phyloP scores from a whole-genome alignment of 495 filamentous ascomycete species.

The Diplogelasinospora grovesii region DNA sequence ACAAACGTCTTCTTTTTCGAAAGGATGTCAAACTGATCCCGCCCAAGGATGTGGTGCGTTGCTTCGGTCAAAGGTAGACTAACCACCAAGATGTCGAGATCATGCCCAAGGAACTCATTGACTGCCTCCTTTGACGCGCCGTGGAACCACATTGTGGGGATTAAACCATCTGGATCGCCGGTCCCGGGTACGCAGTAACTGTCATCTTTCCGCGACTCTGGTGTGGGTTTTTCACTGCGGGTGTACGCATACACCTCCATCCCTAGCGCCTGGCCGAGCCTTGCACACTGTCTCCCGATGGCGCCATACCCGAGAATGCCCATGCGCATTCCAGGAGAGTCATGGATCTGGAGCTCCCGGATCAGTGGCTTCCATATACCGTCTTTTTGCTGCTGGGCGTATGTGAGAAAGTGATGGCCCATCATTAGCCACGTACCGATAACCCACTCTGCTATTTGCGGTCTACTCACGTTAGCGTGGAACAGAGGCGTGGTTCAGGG shows the following conservation, averaged over 20 bases:
- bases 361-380: conserved; percentile 1
- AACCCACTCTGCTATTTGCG: conserved; percentile 42
- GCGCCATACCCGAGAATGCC: conserved; percentile 38
- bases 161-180: conserved; percentile 65
- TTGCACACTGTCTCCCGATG: conserved; percentile 62
- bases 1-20: conserved; percentile 52
- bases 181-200: conserved; percentile 69
- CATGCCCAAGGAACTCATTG: conserved; percentile 58
- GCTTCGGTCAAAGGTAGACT: conserved; percentile 64
- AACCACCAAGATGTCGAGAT: conserved; percentile 71
- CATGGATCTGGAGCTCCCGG: conserved; percentile 8
- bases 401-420: conserved; percentile 24
- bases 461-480: conserved; percentile 12
- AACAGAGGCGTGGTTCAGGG: background rate
- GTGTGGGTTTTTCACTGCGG: conserved; percentile 50
- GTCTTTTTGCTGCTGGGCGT: conserved; percentile 14
- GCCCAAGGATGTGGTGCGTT: conserved; percentile 56
- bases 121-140: conserved; percentile 55
- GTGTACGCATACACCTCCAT: conserved; percentile 82
- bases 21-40: conserved; percentile 62
- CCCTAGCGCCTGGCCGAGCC: conserved; percentile 63
- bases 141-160: conserved; percentile 68
- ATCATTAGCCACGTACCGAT: conserved; percentile 32
- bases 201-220: conserved; percentile 50
- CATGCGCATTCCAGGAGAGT: conserved; percentile 30